Base-by-base conservation (phyloP, 352 stramenopile species). In the Globisporangium rhizosaccharum region DNA sequence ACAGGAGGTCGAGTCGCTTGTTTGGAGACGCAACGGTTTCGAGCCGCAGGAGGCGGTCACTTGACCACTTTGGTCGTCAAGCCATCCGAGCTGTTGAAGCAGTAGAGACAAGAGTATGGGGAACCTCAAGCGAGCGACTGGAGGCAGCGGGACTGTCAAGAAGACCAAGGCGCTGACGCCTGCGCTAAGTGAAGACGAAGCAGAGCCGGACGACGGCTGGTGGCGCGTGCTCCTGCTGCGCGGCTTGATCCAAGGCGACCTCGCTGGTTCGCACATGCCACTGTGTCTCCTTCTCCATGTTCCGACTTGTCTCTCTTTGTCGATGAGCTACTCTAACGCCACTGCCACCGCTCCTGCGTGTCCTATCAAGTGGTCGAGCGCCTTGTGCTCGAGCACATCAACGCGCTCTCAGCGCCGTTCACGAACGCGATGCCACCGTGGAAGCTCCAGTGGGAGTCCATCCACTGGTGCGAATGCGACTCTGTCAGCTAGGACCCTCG, bases 381-480 rank as follows among this genome's bases (percentile, higher is more conserved):
- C 3, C 59, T 70, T 11, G 17, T 87, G 18, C 56, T 76, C 23
- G 63, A 59, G 23, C 78, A 85, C 39, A 79, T 86, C 18, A 73
- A 86, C 4, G 61, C 68, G 39, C 57, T 88, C 23, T 87, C 74
- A 12, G 59, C 66, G 20, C 66, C 79, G 4, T 88, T 91, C 55
- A 82, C 73, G 17, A 71, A 71, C 57, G 42, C 55, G 2, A 83
- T 88, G 75, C 75, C 75, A 11, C 25, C 63, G 20, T 85, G 74
- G 73, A 72, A 81, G 49, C 66, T 89, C 45, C 71, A 89, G 51
- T 88, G 76, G 72, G 81, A 90, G 61, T 83, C 73, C 1, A 59
- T 84, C 52, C 69, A 90, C 59, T 90, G 81, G 81, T 80, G 33
- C 14, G 51, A 49, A 9, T 14, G 12, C 3, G 33, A 8, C 33